Evolutionary conservation across 208 protist species (phyloP), one percentile per base, ranked within the genome.

Genomic region (Herpetomonas tarakana): DNA sequence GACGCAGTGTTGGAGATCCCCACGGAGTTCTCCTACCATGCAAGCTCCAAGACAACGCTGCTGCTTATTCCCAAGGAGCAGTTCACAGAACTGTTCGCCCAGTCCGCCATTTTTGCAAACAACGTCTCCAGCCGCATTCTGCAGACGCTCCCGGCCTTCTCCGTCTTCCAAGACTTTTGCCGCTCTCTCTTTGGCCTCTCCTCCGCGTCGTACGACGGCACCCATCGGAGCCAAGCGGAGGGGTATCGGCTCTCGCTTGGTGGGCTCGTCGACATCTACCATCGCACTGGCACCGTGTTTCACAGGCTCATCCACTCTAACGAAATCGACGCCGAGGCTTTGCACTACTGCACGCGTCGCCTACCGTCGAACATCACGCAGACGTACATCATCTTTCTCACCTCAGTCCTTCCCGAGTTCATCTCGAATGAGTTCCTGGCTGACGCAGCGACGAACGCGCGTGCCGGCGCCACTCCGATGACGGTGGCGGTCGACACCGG

Each of bases 21-120:
- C 21, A 74, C 74, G 3, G 81, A 92, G 60, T 92, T 92, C 58
- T 87, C 78, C 27, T 92, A 87, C 52, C 85, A 92, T 58, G 81
- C 81, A 24, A 92, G 85, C 64, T 76, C 80, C 31, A 58, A 65
- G 65, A 59, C 71, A 14, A 87, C 79, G 7, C 65, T 92, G 19
- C 61, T 92, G 21, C 77, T 92, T 35, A 88, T 92, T 30, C 78
- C 77, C 11, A 79, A 83, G 58, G 68, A 83, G 47, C 71, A 92
- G 55, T 73, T 92, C 41, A 65, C 79, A 31, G 64, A 62, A 3
- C 71, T 92, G 19, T 88, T 92, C 49, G 52, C 54, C n/a, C 68
- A 75, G 28, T 92, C 85, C 1, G 62, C 85, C 68, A 80, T 92
- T 27, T 89, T 92, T 31, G 76, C 85, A 6, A 92, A 84, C 56